Percentiles rank a stretch among this genome's conserved stretches.
Evolutionary conservation across 2,329 filamentous ascomycete genomes (phyloP).

Genomic region (Phoma sp.): DNA sequence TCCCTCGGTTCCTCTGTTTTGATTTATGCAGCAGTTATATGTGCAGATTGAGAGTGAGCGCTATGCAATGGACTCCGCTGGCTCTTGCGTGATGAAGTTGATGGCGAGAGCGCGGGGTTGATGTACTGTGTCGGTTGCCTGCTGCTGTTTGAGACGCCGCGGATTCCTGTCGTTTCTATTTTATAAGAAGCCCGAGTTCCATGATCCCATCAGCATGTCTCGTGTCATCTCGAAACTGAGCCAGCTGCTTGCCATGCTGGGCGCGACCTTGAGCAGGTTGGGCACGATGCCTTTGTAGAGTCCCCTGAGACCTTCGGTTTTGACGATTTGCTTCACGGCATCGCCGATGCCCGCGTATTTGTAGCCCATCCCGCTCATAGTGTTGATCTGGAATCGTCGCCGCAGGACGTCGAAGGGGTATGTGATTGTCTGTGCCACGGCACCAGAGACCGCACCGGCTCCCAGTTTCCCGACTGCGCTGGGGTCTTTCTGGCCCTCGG

Average conservation of each 20-base stretch:
- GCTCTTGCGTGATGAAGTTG: not conserved
- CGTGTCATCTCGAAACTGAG: constrained; percentile 93
- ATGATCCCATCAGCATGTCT: constrained; percentile 73
- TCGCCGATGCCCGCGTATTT: constrained; percentile 88
- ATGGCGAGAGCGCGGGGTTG: not conserved
- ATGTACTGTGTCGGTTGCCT: no score
- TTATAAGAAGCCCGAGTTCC: constrained; percentile 40
- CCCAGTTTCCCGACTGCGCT: constrained; percentile 78
- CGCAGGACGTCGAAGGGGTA: constrained; percentile 97
- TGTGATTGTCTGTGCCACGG: constrained; percentile 95
- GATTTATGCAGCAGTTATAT: no score
- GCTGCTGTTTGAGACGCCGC: no score
- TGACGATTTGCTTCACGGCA: constrained; percentile 79
- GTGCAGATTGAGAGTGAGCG: no score
- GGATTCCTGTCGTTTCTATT: not conserved
- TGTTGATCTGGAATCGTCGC: constrained; percentile 96
- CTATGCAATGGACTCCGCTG: not conserved
- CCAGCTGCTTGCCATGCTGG: constrained; percentile 99
- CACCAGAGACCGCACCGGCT: constrained; percentile 92
- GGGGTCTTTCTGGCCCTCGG: constrained; percentile 85
- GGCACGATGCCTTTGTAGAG: constrained; percentile 96
- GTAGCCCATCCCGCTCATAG: constrained; percentile 98
- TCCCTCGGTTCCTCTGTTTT: no score
- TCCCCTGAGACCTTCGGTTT: constrained; percentile 81
- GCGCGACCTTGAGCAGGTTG: constrained; percentile 94